Evolutionary conservation across 345 rosid species (phyloP).

Genomic region (Nephelium lappaceum): DNA sequence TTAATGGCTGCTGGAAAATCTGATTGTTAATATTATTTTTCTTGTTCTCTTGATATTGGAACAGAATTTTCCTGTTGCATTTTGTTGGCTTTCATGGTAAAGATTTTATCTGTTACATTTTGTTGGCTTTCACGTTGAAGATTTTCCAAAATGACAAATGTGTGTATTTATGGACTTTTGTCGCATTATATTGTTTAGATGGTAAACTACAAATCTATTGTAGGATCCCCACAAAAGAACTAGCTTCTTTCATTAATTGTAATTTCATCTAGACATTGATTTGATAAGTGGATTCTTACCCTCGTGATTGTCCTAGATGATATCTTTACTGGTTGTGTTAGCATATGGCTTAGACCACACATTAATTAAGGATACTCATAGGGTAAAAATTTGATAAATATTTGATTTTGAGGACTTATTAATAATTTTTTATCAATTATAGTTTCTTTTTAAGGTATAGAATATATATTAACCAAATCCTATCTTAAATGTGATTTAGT

Average conservation of each 20-base stretch:
- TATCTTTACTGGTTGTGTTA: no score
- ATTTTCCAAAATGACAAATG: neutral
- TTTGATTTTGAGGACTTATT: no score
- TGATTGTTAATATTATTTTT: neutral
- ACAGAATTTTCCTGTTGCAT: neutral
- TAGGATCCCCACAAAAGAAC: neutral
- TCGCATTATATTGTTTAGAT: conserved; percentile 2
- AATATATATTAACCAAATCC: no score
- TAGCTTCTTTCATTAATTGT: neutral
- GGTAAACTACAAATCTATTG: conserved; percentile 3
- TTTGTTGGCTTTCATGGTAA: neutral
- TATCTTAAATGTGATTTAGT: no score
- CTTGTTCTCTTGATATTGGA: neutral
- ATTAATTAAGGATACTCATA: no score
- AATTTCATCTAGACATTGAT: neutral
- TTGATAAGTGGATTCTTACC: neutral
- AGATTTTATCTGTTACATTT: no score
- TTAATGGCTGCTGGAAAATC: neutral
- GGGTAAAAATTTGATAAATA: no score
- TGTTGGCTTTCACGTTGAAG: neutral
- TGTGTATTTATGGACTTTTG: neutral
- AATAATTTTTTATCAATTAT: no score
- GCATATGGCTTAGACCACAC: no score
- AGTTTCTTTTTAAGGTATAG: no score
- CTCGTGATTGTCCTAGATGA: neutral